phyloP scores from a whole-genome alignment of 2,329 filamentous ascomycete genomes.

The Aureobasidium lini region DNA sequence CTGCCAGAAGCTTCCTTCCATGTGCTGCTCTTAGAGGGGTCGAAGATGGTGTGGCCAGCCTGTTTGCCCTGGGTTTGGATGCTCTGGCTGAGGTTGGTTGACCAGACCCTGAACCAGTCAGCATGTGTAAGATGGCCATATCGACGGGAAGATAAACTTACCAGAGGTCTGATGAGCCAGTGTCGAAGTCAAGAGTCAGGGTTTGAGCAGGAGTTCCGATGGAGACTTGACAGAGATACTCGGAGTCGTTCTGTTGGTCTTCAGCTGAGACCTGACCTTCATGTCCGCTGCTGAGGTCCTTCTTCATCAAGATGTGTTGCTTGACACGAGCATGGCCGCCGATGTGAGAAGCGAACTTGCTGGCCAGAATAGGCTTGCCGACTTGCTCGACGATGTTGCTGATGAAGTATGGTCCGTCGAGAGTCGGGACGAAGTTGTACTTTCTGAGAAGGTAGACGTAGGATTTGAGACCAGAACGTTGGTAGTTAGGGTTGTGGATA shows the following conservation, averaged over 20 bases:
- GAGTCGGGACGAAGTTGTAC: slow-evolving; percentile 53
- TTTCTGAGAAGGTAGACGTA: slow-evolving; percentile 23
- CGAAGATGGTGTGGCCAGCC: slow-evolving; percentile 48
- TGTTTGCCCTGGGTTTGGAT: slow-evolving; percentile 25
- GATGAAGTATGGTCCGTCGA: slow-evolving; percentile 54
- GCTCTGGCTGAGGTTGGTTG: slow-evolving; percentile 20
- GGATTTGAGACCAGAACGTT: slow-evolving; percentile 24
- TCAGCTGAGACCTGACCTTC: slow-evolving; percentile 31
- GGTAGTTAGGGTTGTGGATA: slow-evolving; percentile 23
- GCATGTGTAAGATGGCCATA: no score
- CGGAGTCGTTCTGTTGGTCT: slow-evolving; percentile 59
- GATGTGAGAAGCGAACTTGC: slow-evolving; percentile 26
- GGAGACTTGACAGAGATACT: slow-evolving; percentile 56
- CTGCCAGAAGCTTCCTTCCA: slow-evolving; percentile 44
- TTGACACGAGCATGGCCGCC: slow-evolving; percentile 42
- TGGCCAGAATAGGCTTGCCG: slow-evolving; percentile 30
- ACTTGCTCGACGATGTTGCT: slow-evolving; percentile 42
- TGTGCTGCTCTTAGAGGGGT: slow-evolving; percentile 54
- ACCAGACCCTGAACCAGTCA: slow-evolving; percentile 19
- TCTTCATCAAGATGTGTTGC: slow-evolving; percentile 43
- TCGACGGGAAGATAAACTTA: no score
- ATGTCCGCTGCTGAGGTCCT: slow-evolving; percentile 24
- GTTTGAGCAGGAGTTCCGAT: slow-evolving; percentile 61
- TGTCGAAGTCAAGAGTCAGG: slow-evolving; percentile 58
- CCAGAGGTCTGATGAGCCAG: slow-evolving; percentile 64